Percentiles rank a stretch among this genome's conserved stretches.
Evolutionary conservation across 345 rosid genomes (phyloP).

Genomic region (Toxicodendron radicans): DNA sequence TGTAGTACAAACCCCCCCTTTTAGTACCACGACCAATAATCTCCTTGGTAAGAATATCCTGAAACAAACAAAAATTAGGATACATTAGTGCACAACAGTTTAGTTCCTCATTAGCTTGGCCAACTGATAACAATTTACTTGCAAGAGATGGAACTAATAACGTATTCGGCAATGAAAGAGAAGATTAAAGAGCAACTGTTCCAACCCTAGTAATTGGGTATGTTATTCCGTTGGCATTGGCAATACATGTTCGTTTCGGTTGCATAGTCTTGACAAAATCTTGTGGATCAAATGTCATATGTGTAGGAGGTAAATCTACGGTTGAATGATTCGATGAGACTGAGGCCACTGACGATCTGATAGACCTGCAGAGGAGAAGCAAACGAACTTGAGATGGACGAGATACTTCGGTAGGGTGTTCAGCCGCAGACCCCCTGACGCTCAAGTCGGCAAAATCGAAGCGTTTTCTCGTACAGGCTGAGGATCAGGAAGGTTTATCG

Average conservation of each 20-base stretch:
- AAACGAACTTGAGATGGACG: no score
- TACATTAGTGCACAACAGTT: neutral
- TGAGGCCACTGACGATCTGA: no score
- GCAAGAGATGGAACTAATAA: slow-evolving; percentile 1
- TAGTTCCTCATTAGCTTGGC: neutral
- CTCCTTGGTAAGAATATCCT: neutral
- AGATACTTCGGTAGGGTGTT: no score
- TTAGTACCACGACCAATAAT: no score
- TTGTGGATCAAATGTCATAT: neutral
- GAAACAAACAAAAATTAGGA: neutral
- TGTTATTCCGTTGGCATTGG: neutral
- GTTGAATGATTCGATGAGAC: no score
- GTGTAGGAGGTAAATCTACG: no score
- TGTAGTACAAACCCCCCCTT: no score
- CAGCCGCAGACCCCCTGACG: no score
- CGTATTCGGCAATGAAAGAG: neutral
- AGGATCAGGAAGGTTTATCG: no score
- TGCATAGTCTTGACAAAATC: neutral
- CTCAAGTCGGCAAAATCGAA: no score
- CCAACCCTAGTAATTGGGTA: neutral
- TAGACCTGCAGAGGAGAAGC: no score
- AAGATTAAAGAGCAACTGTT: neutral
- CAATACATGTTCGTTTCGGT: neutral
- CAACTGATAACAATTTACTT: neutral
- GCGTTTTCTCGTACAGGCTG: no score